Percentiles rank a stretch among this genome's conserved stretches.
Evolutionary conservation across 805 yeast genomes (phyloP).

Genomic region (Candida orba): DNA sequence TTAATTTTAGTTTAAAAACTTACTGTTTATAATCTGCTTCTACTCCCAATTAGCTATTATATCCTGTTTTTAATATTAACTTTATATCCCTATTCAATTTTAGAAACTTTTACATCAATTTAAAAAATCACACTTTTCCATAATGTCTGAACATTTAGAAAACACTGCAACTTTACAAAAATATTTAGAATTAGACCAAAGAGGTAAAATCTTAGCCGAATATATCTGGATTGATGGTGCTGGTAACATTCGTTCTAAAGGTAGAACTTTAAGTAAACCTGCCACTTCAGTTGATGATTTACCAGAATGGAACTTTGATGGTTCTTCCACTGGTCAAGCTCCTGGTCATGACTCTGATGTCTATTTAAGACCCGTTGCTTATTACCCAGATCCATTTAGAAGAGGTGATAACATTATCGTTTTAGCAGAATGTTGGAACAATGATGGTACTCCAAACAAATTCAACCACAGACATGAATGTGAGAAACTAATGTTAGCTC

Average conservation of each 20-base stretch:
- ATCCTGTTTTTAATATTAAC: no score
- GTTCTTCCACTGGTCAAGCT: conserved; percentile 97
- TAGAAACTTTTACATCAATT: no score
- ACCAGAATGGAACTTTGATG: conserved; percentile 99
- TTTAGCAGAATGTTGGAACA: conserved; percentile 94
- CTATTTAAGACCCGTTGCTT: conserved; percentile 91
- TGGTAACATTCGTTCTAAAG: conserved; percentile 88
- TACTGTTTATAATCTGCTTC: background rate
- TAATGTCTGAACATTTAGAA: conserved; percentile 36
- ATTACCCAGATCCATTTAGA: conserved; percentile 96
- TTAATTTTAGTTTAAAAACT: no score
- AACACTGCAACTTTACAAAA: conserved; percentile 79
- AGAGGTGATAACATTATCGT: conserved; percentile 95
- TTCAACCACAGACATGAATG: conserved; percentile 97
- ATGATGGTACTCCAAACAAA: conserved; percentile 98
- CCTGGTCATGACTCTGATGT: conserved; percentile 97
- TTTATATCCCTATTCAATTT: no score
- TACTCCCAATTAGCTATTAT: no score
- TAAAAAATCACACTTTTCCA: no score
- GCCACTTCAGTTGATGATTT: conserved; percentile 74
- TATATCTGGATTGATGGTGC: conserved; percentile 96
- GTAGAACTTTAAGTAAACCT: conserved; percentile 71
- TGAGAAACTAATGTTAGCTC: conserved; percentile 91
- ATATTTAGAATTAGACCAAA: conserved; percentile 78
- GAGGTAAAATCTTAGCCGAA: conserved; percentile 86